Evolutionary conservation across 1,284 basidiomycete genomes (phyloP).

Genomic region (Caloboletus firmus): DNA sequence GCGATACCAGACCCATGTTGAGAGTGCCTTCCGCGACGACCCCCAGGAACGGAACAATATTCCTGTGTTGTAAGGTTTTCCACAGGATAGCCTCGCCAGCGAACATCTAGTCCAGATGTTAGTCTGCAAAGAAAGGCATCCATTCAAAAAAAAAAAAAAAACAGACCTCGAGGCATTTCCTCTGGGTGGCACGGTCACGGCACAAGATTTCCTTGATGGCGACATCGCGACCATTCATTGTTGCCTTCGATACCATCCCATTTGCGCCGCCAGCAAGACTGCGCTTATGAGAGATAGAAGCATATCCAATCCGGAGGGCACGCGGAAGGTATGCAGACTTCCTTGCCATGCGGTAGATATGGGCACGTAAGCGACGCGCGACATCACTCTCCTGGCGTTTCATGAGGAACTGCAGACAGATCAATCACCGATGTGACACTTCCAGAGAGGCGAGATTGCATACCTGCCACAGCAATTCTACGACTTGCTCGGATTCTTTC

Average conservation of each 20-base stretch:
- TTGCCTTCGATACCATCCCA: constrained; percentile 10
- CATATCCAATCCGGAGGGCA: constrained; percentile 14
- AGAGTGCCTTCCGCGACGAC: constrained; percentile 15
- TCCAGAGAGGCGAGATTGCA: not conserved
- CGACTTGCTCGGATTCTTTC: constrained; percentile 15
- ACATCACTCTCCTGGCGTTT: not conserved
- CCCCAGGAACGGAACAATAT: constrained; percentile 31
- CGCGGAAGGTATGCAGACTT: constrained; percentile 29
- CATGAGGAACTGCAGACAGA: constrained; percentile 16
- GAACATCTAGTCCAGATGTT: constrained; percentile 21
- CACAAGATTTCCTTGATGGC: constrained; percentile 24
- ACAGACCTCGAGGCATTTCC: constrained; percentile 17
- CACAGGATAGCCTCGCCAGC: constrained; percentile 34
- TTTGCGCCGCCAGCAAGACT: constrained; percentile 9
- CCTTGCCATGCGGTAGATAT: constrained; percentile 32
- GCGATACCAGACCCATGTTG: constrained; percentile 38
- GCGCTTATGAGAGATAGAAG: not conserved
- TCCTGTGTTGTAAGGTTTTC: constrained; percentile 27
- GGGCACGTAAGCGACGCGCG: constrained; percentile 17
- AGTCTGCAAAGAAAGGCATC: not conserved
- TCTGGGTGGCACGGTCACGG: not conserved
- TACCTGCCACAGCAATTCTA: constrained; percentile 31
- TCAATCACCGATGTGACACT: not conserved
- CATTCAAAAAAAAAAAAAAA: not conserved
- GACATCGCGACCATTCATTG: constrained; percentile 5